Base-by-base conservation (phyloP, 441 rosid genomes). In the Macaranga tanarius region DNA sequence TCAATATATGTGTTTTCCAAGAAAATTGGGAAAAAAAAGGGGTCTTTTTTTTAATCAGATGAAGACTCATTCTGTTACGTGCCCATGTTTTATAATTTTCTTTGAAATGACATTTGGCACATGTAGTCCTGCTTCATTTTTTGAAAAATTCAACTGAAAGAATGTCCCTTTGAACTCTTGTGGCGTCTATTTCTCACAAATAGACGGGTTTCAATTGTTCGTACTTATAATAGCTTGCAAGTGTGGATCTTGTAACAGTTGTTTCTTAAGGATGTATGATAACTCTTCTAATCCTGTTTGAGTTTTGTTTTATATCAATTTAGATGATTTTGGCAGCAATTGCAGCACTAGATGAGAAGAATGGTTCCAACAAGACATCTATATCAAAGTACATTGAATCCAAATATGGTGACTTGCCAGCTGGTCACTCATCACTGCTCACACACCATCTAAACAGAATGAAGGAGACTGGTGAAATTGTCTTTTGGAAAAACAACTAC, bases 401-500 rank as follows among this genome's bases (percentile, higher is more conserved):
- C 12, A 76, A 82, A 67, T 84, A 87, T 3, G 87, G 86, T 7
- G 79, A 84, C 70, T 71, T 87, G 81, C 89, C 92, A 6, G 83
- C 82, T 0, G 88, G 73, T 6, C 92, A 87, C 69, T 60, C 84
- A 1, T 63, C 75, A 0, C 83, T 88, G n/a, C 84, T 90, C 31
- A 31, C 85, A 0, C 80, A 83, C 81, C 86, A 88, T 72, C 89
- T 90, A 52, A 82, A 76, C 84, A 79, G 73, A 76, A 88, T 90
- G 96, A 90, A 85, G 76, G 87, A 84, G 7, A 73, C 72, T 0
- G 90, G 96, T 4, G 91, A 83, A 40, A 65, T 90, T 12, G 81
- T 87, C 8, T 88, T 90, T 42, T 84, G 81, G 82, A 87, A 88
- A 73, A 88, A 88, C 89, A 88, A 88, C 76, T 90, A 90, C 84